Evolutionary conservation across 192 early-diverging fungal species (phyloP), one percentile per base, ranked within the genome.

Genomic region (Dispira parvispora): DNA sequence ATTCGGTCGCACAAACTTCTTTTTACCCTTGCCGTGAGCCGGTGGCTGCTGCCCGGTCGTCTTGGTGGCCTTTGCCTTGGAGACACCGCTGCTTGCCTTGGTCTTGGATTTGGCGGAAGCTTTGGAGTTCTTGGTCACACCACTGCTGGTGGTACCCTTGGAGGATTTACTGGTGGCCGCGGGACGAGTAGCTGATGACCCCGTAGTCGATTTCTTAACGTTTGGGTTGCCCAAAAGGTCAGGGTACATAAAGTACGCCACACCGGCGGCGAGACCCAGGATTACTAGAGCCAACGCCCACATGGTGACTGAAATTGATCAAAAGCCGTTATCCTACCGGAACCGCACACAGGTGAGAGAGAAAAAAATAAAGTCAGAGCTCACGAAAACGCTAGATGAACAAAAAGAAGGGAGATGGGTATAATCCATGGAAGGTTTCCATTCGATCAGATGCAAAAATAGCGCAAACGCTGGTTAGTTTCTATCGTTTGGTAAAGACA

Each of bases 191-290:
- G 1, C 6, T 38, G 32, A 38, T 6, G 32, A 38, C 32, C 32
- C 32, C 6, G 32, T 38, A 6, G 32, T 4, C 1, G 6, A 38
- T 38, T 38, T 38, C 32, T 38, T 38, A 6, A 6, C 32, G 32
- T 6, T 38, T 6, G 6, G 6, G 32, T 6, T 6, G 12, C 21
- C 26, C 21, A 52, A 52, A 20, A 52, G 26, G 21, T 52, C 50
- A 26, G 50, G 50, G 50, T 52, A 25, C 21, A 52, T 26, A n/a
- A 52, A 52, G 26, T 52, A 52, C 50, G 50, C 50, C 21, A 52
- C 50, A 25, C 21, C 50, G 12, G 50, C 50, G 10, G 26, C 21
- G 21, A 52, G 50, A 9, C 50, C 50, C 50, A 52, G 18, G 10
- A 52, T 11, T n/a, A 26, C 50, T 25, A 52, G 50, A 26, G 50